phyloP scores from a whole-genome alignment of 176 grass and related monocot species.

The Raddia guianensis region DNA sequence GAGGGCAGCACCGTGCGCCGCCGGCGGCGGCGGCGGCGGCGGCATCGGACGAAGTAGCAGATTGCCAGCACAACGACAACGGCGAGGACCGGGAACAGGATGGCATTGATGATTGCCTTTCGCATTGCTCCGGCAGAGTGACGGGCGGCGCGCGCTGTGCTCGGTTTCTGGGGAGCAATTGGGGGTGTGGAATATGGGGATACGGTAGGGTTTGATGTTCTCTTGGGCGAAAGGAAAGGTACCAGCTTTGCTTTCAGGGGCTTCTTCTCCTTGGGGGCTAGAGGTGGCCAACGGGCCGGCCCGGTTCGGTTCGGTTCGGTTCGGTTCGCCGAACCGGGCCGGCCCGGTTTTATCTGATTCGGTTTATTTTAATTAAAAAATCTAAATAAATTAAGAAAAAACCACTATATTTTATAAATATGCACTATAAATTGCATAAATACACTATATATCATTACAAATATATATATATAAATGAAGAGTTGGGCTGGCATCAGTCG shows the following conservation, averaged over 20 bases:
- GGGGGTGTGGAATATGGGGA: conserved; percentile 2
- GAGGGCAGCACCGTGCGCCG: conserved; percentile 39
- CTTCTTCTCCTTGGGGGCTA: too few relatives aligned
- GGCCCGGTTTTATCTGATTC: too few relatives aligned
- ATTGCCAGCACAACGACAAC: conserved; percentile 37
- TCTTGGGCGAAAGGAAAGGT: conserved; percentile 23
- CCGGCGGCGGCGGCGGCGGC: conserved; percentile 37
- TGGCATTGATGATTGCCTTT: conserved; percentile 41
- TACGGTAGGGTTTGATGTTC: conserved; percentile 51
- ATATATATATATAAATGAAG: too few relatives aligned
- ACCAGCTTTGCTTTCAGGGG: conserved; percentile 24
- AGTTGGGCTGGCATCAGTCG: too few relatives aligned
- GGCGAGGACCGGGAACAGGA: conserved; percentile 45
- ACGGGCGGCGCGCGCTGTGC: background rate
- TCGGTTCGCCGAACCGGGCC: too few relatives aligned
- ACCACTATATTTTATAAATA: too few relatives aligned
- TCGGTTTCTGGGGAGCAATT: background rate
- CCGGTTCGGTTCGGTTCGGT: too few relatives aligned
- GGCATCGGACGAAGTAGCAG: conserved; percentile 48
- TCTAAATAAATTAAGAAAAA: too few relatives aligned
- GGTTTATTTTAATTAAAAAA: too few relatives aligned
- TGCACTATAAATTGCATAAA: too few relatives aligned
- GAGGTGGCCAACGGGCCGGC: too few relatives aligned
- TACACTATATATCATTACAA: too few relatives aligned
- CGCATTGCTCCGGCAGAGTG: conserved; percentile 38